Evolutionary conservation across 257 asterid species (phyloP), one percentile per base, ranked within the genome.

Genomic region (Nicotiana tabacum): DNA sequence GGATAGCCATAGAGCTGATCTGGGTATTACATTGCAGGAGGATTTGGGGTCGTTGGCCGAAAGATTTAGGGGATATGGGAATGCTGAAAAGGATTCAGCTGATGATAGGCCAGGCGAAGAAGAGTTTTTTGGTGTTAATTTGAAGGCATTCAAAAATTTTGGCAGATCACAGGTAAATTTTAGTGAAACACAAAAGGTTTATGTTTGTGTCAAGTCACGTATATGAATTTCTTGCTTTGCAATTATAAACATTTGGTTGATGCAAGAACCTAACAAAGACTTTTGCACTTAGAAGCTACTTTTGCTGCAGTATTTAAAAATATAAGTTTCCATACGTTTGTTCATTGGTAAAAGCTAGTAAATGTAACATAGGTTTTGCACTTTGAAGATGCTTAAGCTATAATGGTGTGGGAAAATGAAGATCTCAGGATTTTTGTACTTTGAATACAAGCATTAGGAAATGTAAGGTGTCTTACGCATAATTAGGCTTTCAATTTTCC

Each of bases 11-110:
- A 89, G 90, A 89, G 46, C 86, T 64, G 90, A 85, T 76, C 30
- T 90, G 76, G 92, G 94, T 69, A 83, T 94, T 80, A 84, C 90
- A 8, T 83, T 90, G 66, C 92, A 88, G 87, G 97, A 93, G 91
- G 98, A 94, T 88, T 88, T 94, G 91, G 98, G 95, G 46, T 90
- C 93, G 2, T 83, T 93, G 88, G 96, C 97, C 1, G 97, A 93
- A 78, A 86, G 91, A 70, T 90, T 94, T 69, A 89, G 87, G 90
- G 98, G 89, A 81, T 90, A 89, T 68, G 98, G 97, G 39, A 66
- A 87, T 83, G 32, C 88, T 21, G 97, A 92, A 61, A 86, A 85
- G 57, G 91, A 88, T 80, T 84, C 80, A 29, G 89, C 72, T 39
- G 85, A 81, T 30, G 98, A 93, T 58, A 89, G 82, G 43, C 79